Percentiles rank a stretch among this genome's conserved stretches.
Evolutionary conservation across 1,139 yeast species (phyloP).

Genomic region (Chernovozyma sophiae-reginae): DNA sequence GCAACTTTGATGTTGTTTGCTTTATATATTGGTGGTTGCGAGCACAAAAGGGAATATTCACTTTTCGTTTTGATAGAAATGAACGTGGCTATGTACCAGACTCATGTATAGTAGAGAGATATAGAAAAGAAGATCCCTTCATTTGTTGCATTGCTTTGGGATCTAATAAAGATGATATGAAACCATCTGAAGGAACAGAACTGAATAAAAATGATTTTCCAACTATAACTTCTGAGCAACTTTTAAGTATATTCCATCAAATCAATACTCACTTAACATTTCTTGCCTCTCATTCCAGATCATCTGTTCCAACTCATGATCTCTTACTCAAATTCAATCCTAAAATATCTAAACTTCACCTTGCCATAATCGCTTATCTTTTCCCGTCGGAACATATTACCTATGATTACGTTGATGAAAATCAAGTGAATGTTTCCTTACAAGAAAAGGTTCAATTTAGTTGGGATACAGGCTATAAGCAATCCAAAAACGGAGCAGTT

Average conservation of each 20-base stretch:
- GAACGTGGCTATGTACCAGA: no score
- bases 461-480: slow-evolving; percentile 45
- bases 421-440: slow-evolving; percentile 44
- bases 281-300: slow-evolving; percentile 38
- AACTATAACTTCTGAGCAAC: background rate
- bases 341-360: slow-evolving; percentile 40
- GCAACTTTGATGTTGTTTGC: no score
- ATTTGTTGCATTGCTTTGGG: no score
- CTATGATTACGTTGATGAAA: slow-evolving; percentile 68
- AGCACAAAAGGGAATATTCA: no score
- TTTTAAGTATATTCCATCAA: slow-evolving; percentile 20
- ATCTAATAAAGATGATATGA: no score
- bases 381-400: slow-evolving; percentile 67
- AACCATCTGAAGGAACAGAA: no score
- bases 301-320: slow-evolving; percentile 38
- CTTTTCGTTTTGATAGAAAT: no score
- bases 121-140: no score
- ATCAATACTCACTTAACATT: slow-evolving; percentile 43
- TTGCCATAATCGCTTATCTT: slow-evolving; percentile 60
- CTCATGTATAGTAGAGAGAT: no score
- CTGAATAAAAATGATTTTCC: no score
- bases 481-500: slow-evolving; percentile 26
- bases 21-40: no score
- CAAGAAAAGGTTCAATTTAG: slow-evolving; percentile 30
- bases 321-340: slow-evolving; percentile 29